phyloP scores from a whole-genome alignment of 495 filamentous ascomycete species.

The Pseudotulostoma volvatum region DNA sequence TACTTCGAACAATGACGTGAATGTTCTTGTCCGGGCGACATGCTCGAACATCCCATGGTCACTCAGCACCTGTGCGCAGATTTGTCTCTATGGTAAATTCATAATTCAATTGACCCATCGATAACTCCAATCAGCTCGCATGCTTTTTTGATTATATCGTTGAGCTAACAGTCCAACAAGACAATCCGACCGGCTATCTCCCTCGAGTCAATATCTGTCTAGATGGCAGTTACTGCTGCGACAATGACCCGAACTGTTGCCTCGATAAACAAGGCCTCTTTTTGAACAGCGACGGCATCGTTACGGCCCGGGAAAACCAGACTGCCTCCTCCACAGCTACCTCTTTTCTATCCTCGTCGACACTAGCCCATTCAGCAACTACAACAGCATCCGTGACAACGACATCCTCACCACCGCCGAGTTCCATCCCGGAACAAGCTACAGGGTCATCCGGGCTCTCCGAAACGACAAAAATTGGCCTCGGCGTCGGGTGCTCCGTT shows the following conservation, averaged over 20 bases:
- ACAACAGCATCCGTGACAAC: neutral
- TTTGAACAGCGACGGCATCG: slow-evolving; percentile 9
- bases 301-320: slow-evolving; percentile 1
- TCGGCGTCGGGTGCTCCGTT: neutral
- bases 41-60: slow-evolving; percentile 10
- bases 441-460: neutral
- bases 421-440: neutral
- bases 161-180: no score
- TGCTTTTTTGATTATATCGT: no score
- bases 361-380: neutral
- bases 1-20: slow-evolving; percentile 2
- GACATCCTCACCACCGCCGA: neutral
- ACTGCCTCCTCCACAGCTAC: neutral
- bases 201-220: slow-evolving; percentile 11
- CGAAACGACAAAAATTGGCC: neutral
- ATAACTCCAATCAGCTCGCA: no score
- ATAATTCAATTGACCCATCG: slow-evolving; percentile 2
- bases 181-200: neutral
- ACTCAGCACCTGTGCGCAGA: slow-evolving; percentile 9
- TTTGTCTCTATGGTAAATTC: slow-evolving; percentile 14
- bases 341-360: neutral
- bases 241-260: slow-evolving; percentile 13
- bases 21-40: slow-evolving; percentile 10
- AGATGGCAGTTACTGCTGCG: slow-evolving; percentile 16
- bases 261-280: slow-evolving; percentile 9